Percentiles rank a stretch among this genome's conserved stretches.
Evolutionary conservation across 2,329 filamentous ascomycete genomes (phyloP).

Genomic region (Alternaria gaisen): DNA sequence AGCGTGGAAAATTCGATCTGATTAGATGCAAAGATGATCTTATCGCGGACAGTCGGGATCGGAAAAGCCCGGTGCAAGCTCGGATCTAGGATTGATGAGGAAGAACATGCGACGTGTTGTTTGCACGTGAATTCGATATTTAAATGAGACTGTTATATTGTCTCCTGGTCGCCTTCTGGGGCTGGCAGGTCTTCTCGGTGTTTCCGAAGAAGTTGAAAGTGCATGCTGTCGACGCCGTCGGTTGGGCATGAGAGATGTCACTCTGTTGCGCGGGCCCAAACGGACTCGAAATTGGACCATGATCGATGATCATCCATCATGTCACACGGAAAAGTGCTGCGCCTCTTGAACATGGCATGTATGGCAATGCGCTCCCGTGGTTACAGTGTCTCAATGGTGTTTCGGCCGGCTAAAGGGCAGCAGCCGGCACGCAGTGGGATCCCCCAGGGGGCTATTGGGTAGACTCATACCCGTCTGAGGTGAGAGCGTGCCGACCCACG

Average conservation of each 20-base stretch:
- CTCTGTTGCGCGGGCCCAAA: background rate
- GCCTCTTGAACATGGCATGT: background rate
- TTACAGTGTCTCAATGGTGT: background rate
- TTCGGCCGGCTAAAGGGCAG: conserved; percentile 2
- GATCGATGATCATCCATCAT: background rate
- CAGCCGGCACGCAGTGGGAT: background rate
- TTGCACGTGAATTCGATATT: too few species aligned
- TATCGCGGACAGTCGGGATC: background rate
- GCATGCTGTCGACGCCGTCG: background rate
- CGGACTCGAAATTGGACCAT: background rate
- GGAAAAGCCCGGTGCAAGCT: background rate
- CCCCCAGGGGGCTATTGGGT: background rate
- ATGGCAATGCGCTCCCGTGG: background rate
- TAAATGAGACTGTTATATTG: background rate
- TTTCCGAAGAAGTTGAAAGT: background rate
- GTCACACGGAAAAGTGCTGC: background rate
- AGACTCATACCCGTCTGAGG: conserved; percentile 13
- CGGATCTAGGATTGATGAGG: background rate
- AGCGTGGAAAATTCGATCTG: conserved; percentile 19
- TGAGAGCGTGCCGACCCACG: conserved; percentile 21
- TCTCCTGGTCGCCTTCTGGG: background rate
- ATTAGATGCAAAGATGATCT: conserved; percentile 19
- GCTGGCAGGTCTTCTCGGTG: background rate
- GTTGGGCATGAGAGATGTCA: background rate
- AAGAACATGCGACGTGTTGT: background rate